Base-by-base conservation (phyloP, 2,329 filamentous ascomycete genomes). In the Aureobasidium vineae region DNA sequence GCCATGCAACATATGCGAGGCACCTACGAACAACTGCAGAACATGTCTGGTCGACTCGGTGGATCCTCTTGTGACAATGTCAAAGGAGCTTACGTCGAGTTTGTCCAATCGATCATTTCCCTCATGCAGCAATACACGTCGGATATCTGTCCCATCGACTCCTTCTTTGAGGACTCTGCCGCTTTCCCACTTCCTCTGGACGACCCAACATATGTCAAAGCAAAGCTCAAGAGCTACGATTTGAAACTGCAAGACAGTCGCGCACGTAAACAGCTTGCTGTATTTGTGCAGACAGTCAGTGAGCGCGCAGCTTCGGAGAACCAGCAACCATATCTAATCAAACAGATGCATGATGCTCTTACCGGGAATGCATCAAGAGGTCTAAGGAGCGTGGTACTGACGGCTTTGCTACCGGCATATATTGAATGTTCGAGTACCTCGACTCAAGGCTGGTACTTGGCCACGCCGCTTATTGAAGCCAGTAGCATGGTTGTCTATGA, bases 121-220 rank as follows among this genome's bases (percentile, higher is more conserved):
- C 83, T 84, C 68, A 74, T 88, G 54, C 86, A 88, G 70, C 84
- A 89, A 70, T 83, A 88, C 69, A 83, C 83, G 0, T 78, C 80
- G 38, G 83, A 86, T 21, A 85, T 88, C 38, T 82, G 80, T 68
- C 78, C 80, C 0, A 78, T 88, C 19, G 81, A 87, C 65, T 73
- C 77, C 0, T 88, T 87, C 77, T 88, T 88, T 74, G 86, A 82
- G 1, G 83, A 88, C 69, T 85, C 85, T 1, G 76, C 79, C 1
- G 79, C 81, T 0, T 89, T 89, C 72, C 86, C 86, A 2, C 76
- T 88, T 5, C 86, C 86, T 6, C 79, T 80, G 2, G 78, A 76
- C 1, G 86, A 89, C 71, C 86, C 86, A 1, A 83, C 80, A 0
- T 89, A 88, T 72, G 85, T 89, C 28, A 82, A 87, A 5, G 86